A percentile compares a stretch with the other conserved stretches of the same genome.
phyloP scores from a whole-genome alignment of 768 basidiomycete genomes.

The Leccinellum rugosiceps region DNA sequence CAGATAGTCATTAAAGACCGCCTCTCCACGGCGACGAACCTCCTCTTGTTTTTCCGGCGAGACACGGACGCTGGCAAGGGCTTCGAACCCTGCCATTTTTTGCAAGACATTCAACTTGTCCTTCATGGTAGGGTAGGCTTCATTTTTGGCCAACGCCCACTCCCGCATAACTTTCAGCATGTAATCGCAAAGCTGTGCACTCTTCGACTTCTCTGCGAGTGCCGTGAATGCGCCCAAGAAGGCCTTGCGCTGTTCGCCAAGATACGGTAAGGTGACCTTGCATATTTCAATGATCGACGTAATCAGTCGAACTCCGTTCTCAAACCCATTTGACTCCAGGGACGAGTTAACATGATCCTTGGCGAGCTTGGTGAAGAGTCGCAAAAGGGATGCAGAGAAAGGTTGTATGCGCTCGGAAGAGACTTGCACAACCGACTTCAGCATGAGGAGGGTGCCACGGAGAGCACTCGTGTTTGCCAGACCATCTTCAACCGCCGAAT shows the following conservation, averaged over 20 bases:
- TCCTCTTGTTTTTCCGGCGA: too few relatives aligned
- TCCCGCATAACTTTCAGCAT: slow-evolving; percentile 82
- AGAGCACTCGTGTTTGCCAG: slow-evolving; percentile 68
- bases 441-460: slow-evolving; percentile 80
- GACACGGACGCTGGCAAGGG: slow-evolving; percentile 5
- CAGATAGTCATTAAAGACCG: slow-evolving; percentile 78
- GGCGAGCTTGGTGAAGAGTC: slow-evolving; percentile 77
- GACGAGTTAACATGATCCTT: slow-evolving; percentile 80
- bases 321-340: slow-evolving; percentile 46
- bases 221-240: slow-evolving; percentile 74
- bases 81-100: slow-evolving; percentile 84
- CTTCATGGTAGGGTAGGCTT: slow-evolving; percentile 88
- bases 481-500: slow-evolving; percentile 72
- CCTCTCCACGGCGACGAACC: slow-evolving; percentile 51
- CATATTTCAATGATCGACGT: slow-evolving; percentile 86
- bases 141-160: slow-evolving; percentile 87
- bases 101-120: slow-evolving; percentile 89
- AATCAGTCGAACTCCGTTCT: slow-evolving; percentile 60
- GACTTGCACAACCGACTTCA: slow-evolving; percentile 79
- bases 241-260: slow-evolving; percentile 84
- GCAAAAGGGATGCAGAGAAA: slow-evolving; percentile 73
- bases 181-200: slow-evolving; percentile 70
- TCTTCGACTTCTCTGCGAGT: slow-evolving; percentile 89
- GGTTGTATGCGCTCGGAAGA: slow-evolving; percentile 81
- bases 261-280: slow-evolving; percentile 70